phyloP scores from a whole-genome alignment of 306 rosid genomes.

The Senna siamea region DNA sequence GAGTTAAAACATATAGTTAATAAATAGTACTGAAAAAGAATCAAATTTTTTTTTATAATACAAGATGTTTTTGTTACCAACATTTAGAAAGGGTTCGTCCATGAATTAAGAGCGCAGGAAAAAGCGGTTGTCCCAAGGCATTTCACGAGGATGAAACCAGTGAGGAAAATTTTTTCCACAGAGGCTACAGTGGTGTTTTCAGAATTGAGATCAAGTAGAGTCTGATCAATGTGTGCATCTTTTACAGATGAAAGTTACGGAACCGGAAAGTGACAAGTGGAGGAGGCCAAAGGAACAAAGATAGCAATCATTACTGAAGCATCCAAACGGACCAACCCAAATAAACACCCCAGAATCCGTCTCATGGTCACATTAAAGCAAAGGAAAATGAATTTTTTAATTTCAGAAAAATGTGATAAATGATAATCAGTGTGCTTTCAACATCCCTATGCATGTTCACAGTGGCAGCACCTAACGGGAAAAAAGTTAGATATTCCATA shows the following conservation, averaged over 20 bases:
- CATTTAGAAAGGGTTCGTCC: background rate
- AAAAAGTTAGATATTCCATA: slow-evolving; percentile 55
- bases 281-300: slow-evolving; percentile 76
- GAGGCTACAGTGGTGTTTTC: slow-evolving; percentile 31
- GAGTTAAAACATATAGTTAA: too few relatives aligned
- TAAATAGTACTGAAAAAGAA: too few relatives aligned
- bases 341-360: slow-evolving; percentile 46
- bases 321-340: slow-evolving; percentile 49
- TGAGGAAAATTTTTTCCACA: background rate
- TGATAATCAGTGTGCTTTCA: slow-evolving; percentile 67
- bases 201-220: slow-evolving; percentile 35
- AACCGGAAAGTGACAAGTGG: slow-evolving; percentile 64
- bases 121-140: background rate
- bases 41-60: too few relatives aligned
- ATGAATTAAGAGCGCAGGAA: background rate
- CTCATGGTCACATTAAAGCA: slow-evolving; percentile 48
- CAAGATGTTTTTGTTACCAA: too few relatives aligned
- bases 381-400: background rate
- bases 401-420: slow-evolving; percentile 40
- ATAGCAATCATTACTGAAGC: slow-evolving; percentile 68
- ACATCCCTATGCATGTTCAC: slow-evolving; percentile 59
- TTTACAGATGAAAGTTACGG: slow-evolving; percentile 43
- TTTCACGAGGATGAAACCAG: background rate
- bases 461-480: slow-evolving; percentile 41
- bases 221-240: slow-evolving; percentile 44